Evolutionary conservation across 1,284 basidiomycete species (phyloP), one percentile per base, ranked within the genome.

Genomic region (Tilletia horrida): DNA sequence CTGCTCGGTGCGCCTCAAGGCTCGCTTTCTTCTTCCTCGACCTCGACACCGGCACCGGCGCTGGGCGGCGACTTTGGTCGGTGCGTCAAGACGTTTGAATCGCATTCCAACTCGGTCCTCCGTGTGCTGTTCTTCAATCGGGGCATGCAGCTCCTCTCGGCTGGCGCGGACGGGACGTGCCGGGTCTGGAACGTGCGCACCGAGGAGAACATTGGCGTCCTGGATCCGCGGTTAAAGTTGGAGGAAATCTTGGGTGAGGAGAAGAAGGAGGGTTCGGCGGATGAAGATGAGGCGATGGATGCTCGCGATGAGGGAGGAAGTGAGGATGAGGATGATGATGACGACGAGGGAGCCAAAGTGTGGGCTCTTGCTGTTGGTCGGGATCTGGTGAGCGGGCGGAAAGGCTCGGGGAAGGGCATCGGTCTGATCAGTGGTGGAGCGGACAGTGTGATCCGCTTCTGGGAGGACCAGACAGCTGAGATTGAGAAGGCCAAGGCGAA

Each of bases 101-200:
- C 76, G 0, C 96, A 98, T 82, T 93, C 93, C 3, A 97, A 97
- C 83, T 93, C 92, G 3, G 93, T 99, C n/a, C 84, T 99, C 61
- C 86, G 93, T 47, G 89, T 97, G 27, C 90, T 92, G 76, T 98
- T 97, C 82, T 79, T 97, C 52, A 91, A 90, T 71, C 79, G 84
- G 29, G 94, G 93, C 8, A 86, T 88, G 85, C 93, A 97, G 83
- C 84, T 98, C 50, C 88, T 93, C 29, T 94, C 91, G 67, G 86
- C 91, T 18, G 93, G 90, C 0, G 92, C 92, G 14, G 96, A 99
- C 82, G 96, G 96, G 2, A 84, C 98, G 47, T 90, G 97, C 70
- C 98, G 97, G 84, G 74, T 98, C 29, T 99, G 96, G 96, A 93
- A 91, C 81, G 86, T 96, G 66, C 55, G 55, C 9, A 59, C 55